phyloP scores from a whole-genome alignment of 352 stramenopile genomes.

The Phytopythium litorale region DNA sequence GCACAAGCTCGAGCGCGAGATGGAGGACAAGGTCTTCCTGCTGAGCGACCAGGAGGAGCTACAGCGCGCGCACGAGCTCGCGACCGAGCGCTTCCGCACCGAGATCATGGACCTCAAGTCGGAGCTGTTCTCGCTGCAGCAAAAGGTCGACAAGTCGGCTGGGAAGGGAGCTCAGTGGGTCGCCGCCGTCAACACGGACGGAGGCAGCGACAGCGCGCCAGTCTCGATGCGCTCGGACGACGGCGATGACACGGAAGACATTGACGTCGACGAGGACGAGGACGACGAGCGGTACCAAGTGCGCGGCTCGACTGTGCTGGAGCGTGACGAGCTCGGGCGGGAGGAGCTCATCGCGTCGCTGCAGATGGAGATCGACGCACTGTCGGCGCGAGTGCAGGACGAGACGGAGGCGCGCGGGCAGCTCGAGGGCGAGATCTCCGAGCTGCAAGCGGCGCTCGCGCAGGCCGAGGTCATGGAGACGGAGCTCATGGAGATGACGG shows the following conservation, averaged over 20 bases:
- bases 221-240: conserved; percentile 22
- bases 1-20: conserved; percentile 83
- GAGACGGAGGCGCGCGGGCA: conserved; percentile 54
- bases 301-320: conserved; percentile 50
- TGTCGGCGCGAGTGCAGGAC: conserved; percentile 55
- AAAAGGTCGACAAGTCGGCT: conserved; percentile 39
- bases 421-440: conserved; percentile 53
- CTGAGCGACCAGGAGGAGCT: conserved; percentile 82
- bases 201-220: conserved; percentile 25
- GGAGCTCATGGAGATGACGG: conserved; percentile 73
- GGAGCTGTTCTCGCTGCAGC: conserved; percentile 70
- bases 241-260: conserved; percentile 25
- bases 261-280: conserved; percentile 20
- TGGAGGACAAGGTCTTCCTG: conserved; percentile 85
- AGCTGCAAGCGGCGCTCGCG: conserved; percentile 52
- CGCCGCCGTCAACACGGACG: conserved; percentile 1
- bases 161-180: conserved; percentile 13
- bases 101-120: conserved; percentile 87
- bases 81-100: conserved; percentile 67
- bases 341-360: conserved; percentile 70
- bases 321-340: conserved; percentile 54
- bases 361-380: conserved; percentile 58
- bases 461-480: conserved; percentile 71
- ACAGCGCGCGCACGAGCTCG: conserved; percentile 73
- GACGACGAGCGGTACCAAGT: conserved; percentile 18